phyloP scores from a whole-genome alignment of 306 rosid species.

The Gillenia trifoliata region DNA sequence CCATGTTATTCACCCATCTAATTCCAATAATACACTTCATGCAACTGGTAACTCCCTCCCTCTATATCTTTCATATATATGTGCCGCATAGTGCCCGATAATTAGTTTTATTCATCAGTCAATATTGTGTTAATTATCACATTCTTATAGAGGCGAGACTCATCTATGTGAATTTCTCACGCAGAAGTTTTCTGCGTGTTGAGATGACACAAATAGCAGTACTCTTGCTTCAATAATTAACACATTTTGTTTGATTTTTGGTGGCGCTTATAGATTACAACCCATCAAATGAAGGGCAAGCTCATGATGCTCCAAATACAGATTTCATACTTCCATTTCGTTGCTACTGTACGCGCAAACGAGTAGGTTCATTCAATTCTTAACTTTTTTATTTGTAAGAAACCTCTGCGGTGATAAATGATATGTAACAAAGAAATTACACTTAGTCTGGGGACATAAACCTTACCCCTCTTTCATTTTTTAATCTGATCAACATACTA shows the following conservation, averaged over 20 bases:
- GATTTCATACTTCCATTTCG: constrained; percentile 28
- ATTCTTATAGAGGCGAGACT: neutral
- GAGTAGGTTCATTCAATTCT: constrained; percentile 9
- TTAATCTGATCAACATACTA: neutral
- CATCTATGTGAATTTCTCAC: neutral
- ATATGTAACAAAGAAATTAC: neutral
- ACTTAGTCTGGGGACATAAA: neutral
- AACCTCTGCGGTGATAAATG: neutral
- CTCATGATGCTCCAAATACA: neutral
- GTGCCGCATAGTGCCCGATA: neutral
- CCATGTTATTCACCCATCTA: constrained; percentile 24
- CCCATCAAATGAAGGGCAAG: constrained; percentile 2
- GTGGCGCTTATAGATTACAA: neutral
- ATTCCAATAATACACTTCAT: neutral
- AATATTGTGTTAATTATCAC: neutral
- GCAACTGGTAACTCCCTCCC: neutral
- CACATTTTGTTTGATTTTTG: neutral
- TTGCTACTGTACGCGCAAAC: constrained; percentile 26
- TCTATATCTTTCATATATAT: neutral
- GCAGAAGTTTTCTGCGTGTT: neutral
- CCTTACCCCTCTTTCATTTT: neutral
- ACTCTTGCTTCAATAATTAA: neutral
- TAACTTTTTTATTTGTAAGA: neutral
- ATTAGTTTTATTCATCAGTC: neutral
- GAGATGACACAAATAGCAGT: neutral